Evolutionary conservation across 2,329 filamentous ascomycete species (phyloP), one percentile per base, ranked within the genome.

Genomic region (Cladophialophora chaetospira): DNA sequence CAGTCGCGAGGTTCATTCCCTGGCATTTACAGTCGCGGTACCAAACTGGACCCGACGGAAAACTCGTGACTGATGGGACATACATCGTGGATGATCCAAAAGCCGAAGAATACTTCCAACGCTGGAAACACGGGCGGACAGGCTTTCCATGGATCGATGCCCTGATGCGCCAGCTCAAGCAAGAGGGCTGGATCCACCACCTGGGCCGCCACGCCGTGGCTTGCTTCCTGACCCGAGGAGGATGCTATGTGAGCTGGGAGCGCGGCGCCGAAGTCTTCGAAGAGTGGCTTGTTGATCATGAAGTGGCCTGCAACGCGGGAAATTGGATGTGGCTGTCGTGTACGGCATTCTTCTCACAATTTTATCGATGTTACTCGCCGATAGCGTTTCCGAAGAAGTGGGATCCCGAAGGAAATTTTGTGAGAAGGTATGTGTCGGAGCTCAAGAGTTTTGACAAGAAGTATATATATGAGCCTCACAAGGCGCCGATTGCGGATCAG

Each of bases 91-190:
- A 91, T 68, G 81, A 79, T 1, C 67, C 77, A 8, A 53, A 83
- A 56, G 87, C 87, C 0, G 85, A 89, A 53, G 68, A 71, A 6
- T 87, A 83, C 79, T 88, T 91, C 68, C 76, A 77, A 60, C 80
- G 88, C 48, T 92, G 88, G 88, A 82, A 82, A 66, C 69, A 78
- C 29, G 88, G 88, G 1, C 73, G 77, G 21, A 92, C 88, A 0
- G 88, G 88, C 0, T 91, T 91, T 60, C 88, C 88, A 0, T 91
- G 86, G 83, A 90, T 92, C 63, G 88, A 92, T 66, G 88, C 87
- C 0, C 76, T 91, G 36, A 91, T 92, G 88, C 82, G 88, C 1
- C 88, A 91, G 70, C 77, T 92, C 11, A 77, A 79, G 11, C 69
- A 77, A 1, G 88, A 91, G 68, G 88, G 88, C 25, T 92, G 88